Evolutionary conservation across 495 filamentous ascomycete genomes (phyloP), one percentile per base, ranked within the genome.

Genomic region (Astrothelium macrocarpum): DNA sequence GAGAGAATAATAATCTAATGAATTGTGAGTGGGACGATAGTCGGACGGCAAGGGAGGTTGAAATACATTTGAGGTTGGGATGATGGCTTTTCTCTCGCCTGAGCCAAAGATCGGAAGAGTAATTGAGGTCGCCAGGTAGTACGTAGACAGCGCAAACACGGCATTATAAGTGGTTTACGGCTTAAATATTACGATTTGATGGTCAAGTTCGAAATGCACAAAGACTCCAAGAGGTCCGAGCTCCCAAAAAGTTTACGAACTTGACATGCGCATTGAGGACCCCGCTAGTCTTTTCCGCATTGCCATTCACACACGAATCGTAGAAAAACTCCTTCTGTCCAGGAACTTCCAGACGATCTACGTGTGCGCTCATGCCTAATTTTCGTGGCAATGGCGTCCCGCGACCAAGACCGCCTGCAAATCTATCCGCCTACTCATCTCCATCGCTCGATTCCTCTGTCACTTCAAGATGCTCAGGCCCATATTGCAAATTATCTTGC

Each of bases 401-500:
- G 16, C 34, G n/a, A 49, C 56, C 46, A 63, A 23, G 28, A 66
- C 60, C 28, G 53, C 16, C 31, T 10, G n/a, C 20, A 20, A 62
- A 14, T 67, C 73, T 67, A 60, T 77, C 66, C 80, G 73, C 59
- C 83, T 74, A 60, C 77, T 77, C 67, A 74, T 68, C 62, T 70
- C 68, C 78, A 78, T 65, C 72, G 71, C 66, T 73, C 77, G 36
- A 72, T 69, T 20, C 71, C 76, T 32, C 77, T 89, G 68, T 70
- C 79, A 59, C 74, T 81, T 67, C 73, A 78, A 32, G 68, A 73
- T 20, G 85, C 87, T 14, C 82, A 82, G 60, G 75, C 77, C 62
- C 79, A 79, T 70, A 78, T 90, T 12, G 70, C 79, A 31, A 73
- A 78, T 64, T 89, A 87, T 78, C 80, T 90, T 63, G 70, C 75